Evolutionary conservation across 345 rosid species (phyloP).

Genomic region (Euphorbia peplus): DNA sequence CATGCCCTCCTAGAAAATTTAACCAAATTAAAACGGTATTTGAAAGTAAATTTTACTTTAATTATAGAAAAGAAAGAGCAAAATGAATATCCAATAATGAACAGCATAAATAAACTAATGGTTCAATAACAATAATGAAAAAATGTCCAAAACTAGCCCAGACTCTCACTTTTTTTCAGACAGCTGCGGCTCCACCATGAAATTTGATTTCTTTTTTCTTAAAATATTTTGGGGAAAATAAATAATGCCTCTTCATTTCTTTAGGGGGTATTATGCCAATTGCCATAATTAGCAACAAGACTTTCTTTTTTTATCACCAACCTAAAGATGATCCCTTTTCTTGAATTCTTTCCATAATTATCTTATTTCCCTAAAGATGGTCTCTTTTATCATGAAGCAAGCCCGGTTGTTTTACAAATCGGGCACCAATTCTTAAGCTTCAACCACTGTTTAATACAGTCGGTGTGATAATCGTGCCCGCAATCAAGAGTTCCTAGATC

Average conservation of each 20-base stretch:
- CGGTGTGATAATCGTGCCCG: conserved; percentile 68
- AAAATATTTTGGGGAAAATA: not conserved
- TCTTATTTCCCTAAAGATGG: not conserved
- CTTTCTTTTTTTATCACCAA: too few species aligned
- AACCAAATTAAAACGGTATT: not conserved
- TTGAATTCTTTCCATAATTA: not conserved
- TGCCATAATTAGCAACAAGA: conserved; percentile 10
- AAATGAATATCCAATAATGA: conserved; percentile 8
- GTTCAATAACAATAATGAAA: conserved; percentile 16
- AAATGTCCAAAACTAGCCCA: conserved; percentile 19
- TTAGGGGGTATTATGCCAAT: conserved; percentile 9
- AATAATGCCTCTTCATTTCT: conserved; percentile 1
- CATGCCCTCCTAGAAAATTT: too few species aligned
- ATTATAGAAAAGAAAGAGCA: not conserved
- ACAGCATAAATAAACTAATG: conserved; percentile 14
- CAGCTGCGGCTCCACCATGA: conserved; percentile 14
- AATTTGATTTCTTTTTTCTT: not conserved
- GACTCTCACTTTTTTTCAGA: conserved; percentile 5
- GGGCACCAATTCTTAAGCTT: conserved; percentile 84
- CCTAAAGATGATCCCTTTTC: too few species aligned
- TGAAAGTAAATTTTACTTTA: not conserved
- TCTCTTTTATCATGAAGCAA: conserved; percentile 35
- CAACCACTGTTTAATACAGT: conserved; percentile 77
- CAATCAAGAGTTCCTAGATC: conserved; percentile 71
- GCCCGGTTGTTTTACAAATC: conserved; percentile 72